Percentiles rank a stretch among this genome's conserved stretches.
phyloP scores from a whole-genome alignment of 805 yeast species.

The Candida koratica region DNA sequence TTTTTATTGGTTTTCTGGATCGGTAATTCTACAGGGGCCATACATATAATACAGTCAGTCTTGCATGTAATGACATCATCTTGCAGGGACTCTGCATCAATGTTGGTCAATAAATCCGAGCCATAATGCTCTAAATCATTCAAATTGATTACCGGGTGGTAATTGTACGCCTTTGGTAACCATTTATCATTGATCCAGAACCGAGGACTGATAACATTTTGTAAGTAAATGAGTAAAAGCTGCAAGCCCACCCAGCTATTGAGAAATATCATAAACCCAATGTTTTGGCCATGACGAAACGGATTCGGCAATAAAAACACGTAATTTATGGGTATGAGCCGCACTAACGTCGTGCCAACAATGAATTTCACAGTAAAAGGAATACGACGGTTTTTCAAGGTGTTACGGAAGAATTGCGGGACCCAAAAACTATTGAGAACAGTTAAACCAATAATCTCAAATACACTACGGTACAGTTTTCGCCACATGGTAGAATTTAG shows the following conservation, averaged over 20 bases:
- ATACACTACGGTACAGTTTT: conserved; percentile 43
- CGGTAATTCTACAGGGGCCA: conserved; percentile 69
- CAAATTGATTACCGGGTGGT: conserved; percentile 63
- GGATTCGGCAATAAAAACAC: conserved; percentile 57
- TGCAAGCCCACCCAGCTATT: conserved; percentile 60
- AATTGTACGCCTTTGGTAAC: conserved; percentile 80
- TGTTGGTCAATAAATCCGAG: conserved; percentile 43
- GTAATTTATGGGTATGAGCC: conserved; percentile 65
- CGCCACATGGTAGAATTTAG: conserved; percentile 65
- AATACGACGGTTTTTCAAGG: conserved; percentile 62
- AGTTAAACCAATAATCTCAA: conserved; percentile 55
- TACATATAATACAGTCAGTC: conserved; percentile 86
- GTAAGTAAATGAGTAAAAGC: conserved; percentile 53
- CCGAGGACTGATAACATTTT: conserved; percentile 70
- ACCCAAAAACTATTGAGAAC: conserved; percentile 73
- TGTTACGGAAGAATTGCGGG: conserved; percentile 82
- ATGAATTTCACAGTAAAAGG: conserved; percentile 69
- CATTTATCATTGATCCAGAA: conserved; percentile 74
- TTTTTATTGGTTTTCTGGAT: conserved; percentile 20
- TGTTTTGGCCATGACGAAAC: conserved; percentile 65
- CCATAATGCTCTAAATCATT: conserved; percentile 61
- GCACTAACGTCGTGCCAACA: conserved; percentile 58
- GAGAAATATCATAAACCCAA: conserved; percentile 43
- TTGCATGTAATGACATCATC: conserved; percentile 37
- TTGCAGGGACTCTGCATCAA: conserved; percentile 21